Evolutionary conservation across 2,329 filamentous ascomycete species (phyloP).

Genomic region (Paecilomyces sp.): DNA sequence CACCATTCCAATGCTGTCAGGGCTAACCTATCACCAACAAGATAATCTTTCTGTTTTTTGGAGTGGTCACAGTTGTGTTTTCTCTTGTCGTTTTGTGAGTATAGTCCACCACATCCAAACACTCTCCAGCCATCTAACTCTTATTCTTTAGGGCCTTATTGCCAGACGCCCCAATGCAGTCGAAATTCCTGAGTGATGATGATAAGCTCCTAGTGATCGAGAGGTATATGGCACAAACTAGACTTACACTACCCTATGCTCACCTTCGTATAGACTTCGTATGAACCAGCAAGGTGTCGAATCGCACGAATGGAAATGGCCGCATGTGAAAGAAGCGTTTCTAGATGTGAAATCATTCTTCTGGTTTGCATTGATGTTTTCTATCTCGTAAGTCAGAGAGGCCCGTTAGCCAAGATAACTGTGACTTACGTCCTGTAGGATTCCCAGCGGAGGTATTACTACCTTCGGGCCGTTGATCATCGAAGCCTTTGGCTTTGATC

Average conservation of each 20-base stretch:
- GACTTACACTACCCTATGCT: neutral
- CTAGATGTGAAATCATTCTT: conserved; percentile 55
- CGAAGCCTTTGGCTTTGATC: conserved; percentile 50
- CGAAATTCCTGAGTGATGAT: conserved; percentile 49
- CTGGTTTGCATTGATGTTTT: conserved; percentile 48
- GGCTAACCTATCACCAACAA: conserved; percentile 8
- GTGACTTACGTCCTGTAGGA: conserved; percentile 20
- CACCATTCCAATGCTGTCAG: neutral
- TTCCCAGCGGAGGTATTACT: conserved; percentile 52
- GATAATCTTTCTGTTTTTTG: conserved; percentile 45
- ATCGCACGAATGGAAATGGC: conserved; percentile 43
- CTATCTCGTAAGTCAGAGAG: conserved; percentile 41
- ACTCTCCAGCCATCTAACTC: neutral
- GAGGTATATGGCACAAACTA: conserved; percentile 19
- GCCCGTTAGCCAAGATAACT: neutral
- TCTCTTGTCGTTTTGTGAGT: conserved; percentile 42
- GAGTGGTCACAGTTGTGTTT: conserved; percentile 46
- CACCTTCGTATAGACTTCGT: conserved; percentile 27
- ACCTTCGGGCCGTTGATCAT: conserved; percentile 56
- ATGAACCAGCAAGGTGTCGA: conserved; percentile 43
- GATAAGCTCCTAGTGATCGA: conserved; percentile 56
- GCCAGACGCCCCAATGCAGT: conserved; percentile 57
- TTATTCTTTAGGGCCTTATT: conserved; percentile 39
- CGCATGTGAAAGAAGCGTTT: conserved; percentile 48
- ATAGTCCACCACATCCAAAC: neutral